phyloP scores from a whole-genome alignment of 75 land plant genomes.

The Adiantum capillusveneris region DNA sequence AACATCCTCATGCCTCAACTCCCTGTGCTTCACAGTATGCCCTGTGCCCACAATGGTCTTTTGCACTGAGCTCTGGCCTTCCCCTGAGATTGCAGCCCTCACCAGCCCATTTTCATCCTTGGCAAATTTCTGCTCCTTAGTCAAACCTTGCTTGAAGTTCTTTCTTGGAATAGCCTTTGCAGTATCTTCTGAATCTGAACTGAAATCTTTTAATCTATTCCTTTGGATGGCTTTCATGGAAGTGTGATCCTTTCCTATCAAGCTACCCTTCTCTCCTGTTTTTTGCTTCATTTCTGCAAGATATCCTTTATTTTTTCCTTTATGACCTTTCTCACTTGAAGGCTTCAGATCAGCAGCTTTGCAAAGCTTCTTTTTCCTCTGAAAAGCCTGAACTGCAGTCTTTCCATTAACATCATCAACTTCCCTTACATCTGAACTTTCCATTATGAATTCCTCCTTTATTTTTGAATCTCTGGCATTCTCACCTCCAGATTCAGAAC shows the following conservation, averaged over 20 bases:
- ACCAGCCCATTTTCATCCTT: not conserved
- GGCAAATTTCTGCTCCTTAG: not conserved
- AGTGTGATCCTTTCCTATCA: too few relatives aligned
- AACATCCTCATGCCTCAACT: not conserved
- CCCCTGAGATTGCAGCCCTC: not conserved
- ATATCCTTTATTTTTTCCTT: not conserved
- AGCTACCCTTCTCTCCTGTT: not conserved
- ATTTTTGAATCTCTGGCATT: not conserved
- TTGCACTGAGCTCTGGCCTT: not conserved
- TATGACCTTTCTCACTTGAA: not conserved
- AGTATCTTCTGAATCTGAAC: not conserved
- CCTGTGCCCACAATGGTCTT: not conserved
- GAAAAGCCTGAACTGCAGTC: not conserved
- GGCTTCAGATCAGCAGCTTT: conserved; percentile 1
- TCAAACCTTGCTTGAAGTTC: too few relatives aligned
- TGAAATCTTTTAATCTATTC: not conserved
- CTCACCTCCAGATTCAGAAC: not conserved
- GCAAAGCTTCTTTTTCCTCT: conserved; percentile 4
- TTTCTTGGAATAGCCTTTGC: too few relatives aligned
- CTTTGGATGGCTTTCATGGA: not conserved
- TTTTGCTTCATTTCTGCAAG: not conserved
- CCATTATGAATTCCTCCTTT: not conserved
- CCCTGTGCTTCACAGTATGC: not conserved
- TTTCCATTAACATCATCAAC: not conserved
- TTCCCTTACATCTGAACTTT: not conserved